phyloP scores from a whole-genome alignment of 2,329 filamentous ascomycete genomes.

The Apiospora malaysiana region DNA sequence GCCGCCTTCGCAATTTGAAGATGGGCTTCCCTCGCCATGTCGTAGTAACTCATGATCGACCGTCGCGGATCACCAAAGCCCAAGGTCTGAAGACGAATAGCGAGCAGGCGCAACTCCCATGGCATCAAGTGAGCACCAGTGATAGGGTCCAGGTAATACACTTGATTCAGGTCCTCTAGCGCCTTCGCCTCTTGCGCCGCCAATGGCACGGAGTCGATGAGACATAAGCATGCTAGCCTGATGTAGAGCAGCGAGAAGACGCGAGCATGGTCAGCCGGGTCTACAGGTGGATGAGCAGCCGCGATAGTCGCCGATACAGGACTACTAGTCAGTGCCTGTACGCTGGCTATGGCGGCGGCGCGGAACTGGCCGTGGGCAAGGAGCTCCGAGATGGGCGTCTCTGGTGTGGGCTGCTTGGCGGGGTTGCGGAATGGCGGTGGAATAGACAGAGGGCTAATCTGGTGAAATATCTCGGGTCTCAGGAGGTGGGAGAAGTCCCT shows the following conservation, averaged over 20 bases:
- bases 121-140: constrained; percentile 73
- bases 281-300: constrained; percentile 41
- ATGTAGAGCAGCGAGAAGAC: constrained; percentile 84
- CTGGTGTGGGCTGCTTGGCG: constrained; percentile 64
- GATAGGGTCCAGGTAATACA: constrained; percentile 61
- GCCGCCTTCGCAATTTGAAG: constrained; percentile 58
- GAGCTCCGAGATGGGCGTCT: constrained; percentile 71
- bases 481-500: constrained; percentile 85
- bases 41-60: constrained; percentile 89
- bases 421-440: constrained; percentile 73
- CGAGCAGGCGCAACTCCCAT: constrained; percentile 84
- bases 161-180: constrained; percentile 65
- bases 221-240: constrained; percentile 79
- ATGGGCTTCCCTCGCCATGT: constrained; percentile 80
- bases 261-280: constrained; percentile 62
- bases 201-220: constrained; percentile 74
- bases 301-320: constrained; percentile 44
- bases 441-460: constrained; percentile 68
- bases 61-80: constrained; percentile 85
- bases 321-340: constrained; percentile 62
- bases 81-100: constrained; percentile 82
- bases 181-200: constrained; percentile 72
- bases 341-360: constrained; percentile 73
- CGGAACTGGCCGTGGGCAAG: constrained; percentile 79
- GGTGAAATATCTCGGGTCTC: constrained; percentile 82